A percentile compares a stretch with the other conserved stretches of the same genome.
These are phyloP conservation scores for Ricinus communis DNA, from an alignment of 345 rosid genomes.

Conservation along the genomic window DNA sequence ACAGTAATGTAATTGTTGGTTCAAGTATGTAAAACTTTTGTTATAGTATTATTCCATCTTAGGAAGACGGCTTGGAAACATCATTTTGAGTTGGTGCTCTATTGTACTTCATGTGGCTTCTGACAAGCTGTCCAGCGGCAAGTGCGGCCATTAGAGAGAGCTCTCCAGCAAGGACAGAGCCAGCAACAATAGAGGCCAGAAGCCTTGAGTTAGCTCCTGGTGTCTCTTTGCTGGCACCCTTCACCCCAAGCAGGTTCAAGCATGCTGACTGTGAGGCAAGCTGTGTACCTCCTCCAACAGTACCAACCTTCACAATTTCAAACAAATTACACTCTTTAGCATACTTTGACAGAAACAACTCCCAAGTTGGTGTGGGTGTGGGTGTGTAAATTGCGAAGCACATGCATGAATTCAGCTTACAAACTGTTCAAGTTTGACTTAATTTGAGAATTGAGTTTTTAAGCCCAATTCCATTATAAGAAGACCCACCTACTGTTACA, in stretches of 20 bases:
- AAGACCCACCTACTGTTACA: no score
- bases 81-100: constrained; percentile 30
- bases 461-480: no score
- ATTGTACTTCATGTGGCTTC: constrained; percentile 47
- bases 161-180: constrained; percentile 55
- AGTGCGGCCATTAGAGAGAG: constrained; percentile 57
- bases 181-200: constrained; percentile 48
- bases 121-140: constrained; percentile 41
- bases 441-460: no score
- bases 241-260: constrained; percentile 54
- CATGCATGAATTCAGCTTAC: no score
- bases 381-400: no score
- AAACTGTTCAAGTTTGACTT: no score
- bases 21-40: no score
- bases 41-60: background rate
- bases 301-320: constrained; percentile 39
- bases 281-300: constrained; percentile 58
- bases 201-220: constrained; percentile 50
- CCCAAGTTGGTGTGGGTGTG: no score
- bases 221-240: constrained; percentile 43
- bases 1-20: background rate
- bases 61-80: constrained; percentile 16
- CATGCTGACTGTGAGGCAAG: constrained; percentile 60
- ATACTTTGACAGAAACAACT: no score
- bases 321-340: background rate